Evolutionary conservation across 257 asterid species (phyloP).

Genomic region (Solanum ossicruentum): DNA sequence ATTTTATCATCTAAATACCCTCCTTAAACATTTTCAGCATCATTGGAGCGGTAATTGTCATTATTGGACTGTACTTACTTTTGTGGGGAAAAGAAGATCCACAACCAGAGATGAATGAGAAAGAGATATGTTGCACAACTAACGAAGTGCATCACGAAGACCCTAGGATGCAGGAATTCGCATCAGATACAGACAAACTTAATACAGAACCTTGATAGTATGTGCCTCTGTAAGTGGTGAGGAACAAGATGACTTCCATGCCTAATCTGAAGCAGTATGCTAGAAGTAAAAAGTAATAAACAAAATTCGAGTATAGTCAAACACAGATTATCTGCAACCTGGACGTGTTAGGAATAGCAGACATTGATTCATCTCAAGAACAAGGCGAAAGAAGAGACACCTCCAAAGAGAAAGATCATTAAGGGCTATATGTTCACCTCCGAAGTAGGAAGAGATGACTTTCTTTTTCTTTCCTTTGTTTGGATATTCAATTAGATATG

Average conservation of each 20-base stretch:
- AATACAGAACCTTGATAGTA: constrained; percentile 18
- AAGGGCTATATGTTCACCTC: not conserved
- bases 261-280: not conserved
- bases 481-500: not conserved
- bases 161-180: constrained; percentile 1
- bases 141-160: constrained; percentile 10
- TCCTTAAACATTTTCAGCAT: constrained; percentile 27
- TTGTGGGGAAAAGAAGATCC: constrained; percentile 71
- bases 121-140: constrained; percentile 2
- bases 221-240: not conserved
- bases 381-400: not conserved
- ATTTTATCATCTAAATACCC: not conserved
- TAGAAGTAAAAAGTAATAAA: not conserved
- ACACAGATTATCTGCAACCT: not conserved
- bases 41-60: constrained; percentile 44
- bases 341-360: not conserved
- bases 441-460: not conserved
- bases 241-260: not conserved
- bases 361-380: not conserved
- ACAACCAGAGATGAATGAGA: constrained; percentile 10
- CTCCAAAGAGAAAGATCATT: not conserved
- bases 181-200: constrained; percentile 9
- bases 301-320: not conserved
- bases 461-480: not conserved
- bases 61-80: constrained; percentile 54